Conservation (phyloP, 306 rosid species). For the Quercus parvula region DNA sequence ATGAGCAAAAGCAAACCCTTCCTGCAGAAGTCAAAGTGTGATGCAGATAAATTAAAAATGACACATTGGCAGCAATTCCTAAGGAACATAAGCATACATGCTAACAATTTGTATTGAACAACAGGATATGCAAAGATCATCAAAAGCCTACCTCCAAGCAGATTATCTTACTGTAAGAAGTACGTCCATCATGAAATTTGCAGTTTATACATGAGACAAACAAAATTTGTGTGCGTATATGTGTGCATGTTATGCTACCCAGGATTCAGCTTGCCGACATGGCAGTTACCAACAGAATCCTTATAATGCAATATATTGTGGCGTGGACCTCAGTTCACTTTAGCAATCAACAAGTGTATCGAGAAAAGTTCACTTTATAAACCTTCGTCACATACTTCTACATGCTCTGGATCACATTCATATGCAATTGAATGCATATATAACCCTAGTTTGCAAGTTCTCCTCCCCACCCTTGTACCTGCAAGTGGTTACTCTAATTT, state of each 20-base stretch:
- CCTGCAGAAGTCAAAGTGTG: constrained; percentile 53
- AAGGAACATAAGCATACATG: not conserved
- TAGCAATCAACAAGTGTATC: not conserved
- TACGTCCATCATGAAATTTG: not conserved
- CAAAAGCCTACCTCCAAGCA: not conserved
- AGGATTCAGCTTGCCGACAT: not conserved
- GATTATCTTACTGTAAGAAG: not conserved
- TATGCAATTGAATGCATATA: not conserved
- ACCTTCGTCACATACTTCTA: not conserved
- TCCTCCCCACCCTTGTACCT: not conserved
- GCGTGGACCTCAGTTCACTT: not conserved
- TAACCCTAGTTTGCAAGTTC: not conserved
- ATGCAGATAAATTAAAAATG: constrained; percentile 23
- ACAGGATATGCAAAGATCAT: not conserved
- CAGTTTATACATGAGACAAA: not conserved
- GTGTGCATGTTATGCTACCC: not conserved
- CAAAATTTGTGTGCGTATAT: not conserved
- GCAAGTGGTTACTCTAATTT: not conserved
- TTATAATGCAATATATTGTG: not conserved
- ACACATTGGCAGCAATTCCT: not conserved
- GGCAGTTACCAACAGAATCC: not conserved
- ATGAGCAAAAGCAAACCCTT: constrained; percentile 99
- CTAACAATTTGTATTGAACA: not conserved
- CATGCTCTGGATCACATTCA: not conserved
- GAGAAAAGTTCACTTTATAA: not conserved